Base-by-base conservation (phyloP, 2,329 filamentous ascomycete species). In the Aspergillus japonicus region DNA sequence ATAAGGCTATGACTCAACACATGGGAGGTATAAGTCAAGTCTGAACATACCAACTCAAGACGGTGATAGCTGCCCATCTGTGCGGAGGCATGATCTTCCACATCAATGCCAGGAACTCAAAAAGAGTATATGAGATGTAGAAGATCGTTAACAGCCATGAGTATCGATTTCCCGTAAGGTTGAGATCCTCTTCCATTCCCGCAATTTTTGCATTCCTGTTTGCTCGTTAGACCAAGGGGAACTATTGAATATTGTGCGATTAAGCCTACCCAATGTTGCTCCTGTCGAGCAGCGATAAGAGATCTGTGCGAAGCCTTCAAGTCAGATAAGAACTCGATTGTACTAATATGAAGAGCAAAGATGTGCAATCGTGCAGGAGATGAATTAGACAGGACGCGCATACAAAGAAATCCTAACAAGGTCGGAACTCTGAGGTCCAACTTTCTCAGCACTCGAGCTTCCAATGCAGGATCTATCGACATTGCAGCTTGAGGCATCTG, bases 111-210 rank as follows among this genome's bases (percentile, higher is more conserved):
- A 75, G 71, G 50, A 76, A 76, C 58, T 78, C 72, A 44, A 78
- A 78, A 4, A 76, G 33, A 21, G 79, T 76, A 64, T 82, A 82
- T 2, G 78, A 73, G 47, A 82, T 82, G 66, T 83, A 83, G 68
- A 85, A 85, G 39, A 83, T 79, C 0, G 81, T 84, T 35, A 82
- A 69, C 7, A 85, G 77, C 77, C 80, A 82, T 11, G 79, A 69
- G 64, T 84, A 85, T 26, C 73, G 69, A n/a, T 77, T 71, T 12
- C 77, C 76, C n/a, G 70, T 66, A 19, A 86, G 73, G 10, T 78
- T 58, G 16, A 86, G 76, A 29, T 82, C 81, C 49, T 79, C 69
- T 54, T 75, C 63, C 81, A 85, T 83, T 42, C 82, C 83, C 1
- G 82, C 81, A 49, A 83, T 82, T 62, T 78, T 75, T 1, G 83